Evolutionary conservation across 2,329 filamentous ascomycete species (phyloP), one percentile per base, ranked within the genome.

Genomic region (Hysterium pulicare): DNA sequence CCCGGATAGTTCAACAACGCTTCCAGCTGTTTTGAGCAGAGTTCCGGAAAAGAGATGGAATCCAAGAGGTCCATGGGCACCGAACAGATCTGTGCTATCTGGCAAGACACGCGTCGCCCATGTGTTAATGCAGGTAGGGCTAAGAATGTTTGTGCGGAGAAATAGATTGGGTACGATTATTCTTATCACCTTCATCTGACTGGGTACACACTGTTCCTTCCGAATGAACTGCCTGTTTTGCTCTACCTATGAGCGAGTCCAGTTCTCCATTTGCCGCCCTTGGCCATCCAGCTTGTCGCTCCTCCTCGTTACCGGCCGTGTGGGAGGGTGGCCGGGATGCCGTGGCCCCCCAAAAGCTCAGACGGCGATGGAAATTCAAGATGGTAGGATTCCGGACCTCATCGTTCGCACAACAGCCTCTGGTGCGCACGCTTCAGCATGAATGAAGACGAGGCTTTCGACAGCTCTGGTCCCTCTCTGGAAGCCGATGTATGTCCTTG

Each of bases 401-500:
- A 28, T 13, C 24, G 7, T 13, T 7, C 7, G 24, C 13, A 13
- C 7, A 13, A 28, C 24, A 28, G 24, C 24, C 24, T 28, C 13
- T 13, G 24, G 8, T 8, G 24, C 13, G 24, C 24, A 8, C 8
- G 13, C 24, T 28, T 28, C 24, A 13, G 8, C 20, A 36, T 32
- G 28, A 22, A 30, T 15, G 39, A 38, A 6, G 33, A 42, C 33
- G 45, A 47, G 7, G 39, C 23, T 15, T 38, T 41, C 19, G 20
- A 42, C 33, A 50, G 41, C 39, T 45, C 45, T 41, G 57, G 45
- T 13, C 51, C 53, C 21, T 53, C 53, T 34, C 51, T 60, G 13
- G 55, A 59, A 50, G 54, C 58, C 24, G 59, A 61, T 40, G 58
- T 59, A 41, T 38, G 48, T 39, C 16, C 24, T 28, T 28, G 7